A percentile compares a stretch with the other conserved stretches of the same genome.
These are phyloP conservation scores for Nyssa sinensis DNA, from an alignment of 148 eudicot species.

Conservation along the genomic window DNA sequence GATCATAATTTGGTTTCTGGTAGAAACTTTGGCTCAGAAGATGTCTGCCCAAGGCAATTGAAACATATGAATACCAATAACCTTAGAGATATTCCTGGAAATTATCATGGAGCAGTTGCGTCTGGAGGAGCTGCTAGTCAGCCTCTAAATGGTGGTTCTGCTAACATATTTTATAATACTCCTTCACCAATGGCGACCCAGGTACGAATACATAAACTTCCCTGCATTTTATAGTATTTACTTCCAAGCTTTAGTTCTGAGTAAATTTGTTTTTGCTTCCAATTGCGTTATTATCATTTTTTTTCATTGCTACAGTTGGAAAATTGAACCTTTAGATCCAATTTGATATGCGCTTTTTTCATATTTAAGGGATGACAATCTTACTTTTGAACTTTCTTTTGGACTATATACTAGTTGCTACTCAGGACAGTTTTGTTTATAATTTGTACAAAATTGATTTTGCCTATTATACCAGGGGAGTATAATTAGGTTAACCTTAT, in stretches of 20 bases:
- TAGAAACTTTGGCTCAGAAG: conserved; percentile 44
- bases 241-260: background rate
- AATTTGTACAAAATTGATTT: too few species aligned
- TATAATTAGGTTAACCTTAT: too few species aligned
- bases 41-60: conserved; percentile 66
- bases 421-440: too few species aligned
- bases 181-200: conserved; percentile 95
- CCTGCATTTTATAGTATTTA: conserved; percentile 16
- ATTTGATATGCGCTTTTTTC: background rate
- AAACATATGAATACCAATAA: conserved; percentile 44
- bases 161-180: conserved; percentile 68
- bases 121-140: conserved; percentile 57
- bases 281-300: background rate
- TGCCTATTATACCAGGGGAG: too few species aligned
- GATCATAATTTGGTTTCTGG: conserved; percentile 42
- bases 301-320: background rate
- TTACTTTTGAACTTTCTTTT: too few species aligned
- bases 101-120: conserved; percentile 48
- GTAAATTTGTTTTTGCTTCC: background rate
- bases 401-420: too few species aligned
- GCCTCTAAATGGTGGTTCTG: conserved; percentile 52
- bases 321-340: background rate
- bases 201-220: conserved; percentile 44
- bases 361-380: too few species aligned
- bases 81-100: conserved; percentile 60